Evolutionary conservation across 495 filamentous ascomycete species (phyloP).

Genomic region (Cladorrhinum samala): DNA sequence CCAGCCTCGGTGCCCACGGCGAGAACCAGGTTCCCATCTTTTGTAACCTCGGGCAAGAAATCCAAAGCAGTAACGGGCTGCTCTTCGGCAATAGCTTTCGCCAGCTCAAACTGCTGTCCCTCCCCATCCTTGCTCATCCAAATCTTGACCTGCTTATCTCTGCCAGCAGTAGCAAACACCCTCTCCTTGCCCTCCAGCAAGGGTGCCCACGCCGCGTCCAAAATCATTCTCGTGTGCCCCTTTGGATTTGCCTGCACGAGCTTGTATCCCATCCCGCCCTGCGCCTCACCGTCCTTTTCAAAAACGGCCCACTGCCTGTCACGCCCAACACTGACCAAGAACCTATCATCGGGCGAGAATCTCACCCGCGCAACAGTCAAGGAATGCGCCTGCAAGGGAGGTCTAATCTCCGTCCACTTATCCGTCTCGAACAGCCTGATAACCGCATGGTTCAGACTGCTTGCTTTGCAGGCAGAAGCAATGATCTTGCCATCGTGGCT

Average conservation of each 20-base stretch:
- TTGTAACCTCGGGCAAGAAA: conserved; percentile 41
- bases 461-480: conserved; percentile 91
- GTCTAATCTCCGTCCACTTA: conserved; percentile 81
- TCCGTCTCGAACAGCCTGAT: conserved; percentile 83
- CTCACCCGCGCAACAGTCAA: conserved; percentile 75
- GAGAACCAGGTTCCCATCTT: conserved; percentile 45
- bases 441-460: conserved; percentile 87
- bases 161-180: conserved; percentile 78
- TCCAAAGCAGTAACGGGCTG: conserved; percentile 72
- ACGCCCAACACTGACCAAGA: conserved; percentile 80
- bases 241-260: conserved; percentile 63
- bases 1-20: conserved; percentile 64
- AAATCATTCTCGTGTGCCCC: conserved; percentile 85
- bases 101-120: conserved; percentile 27
- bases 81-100: conserved; percentile 16
- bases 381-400: conserved; percentile 70
- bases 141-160: conserved; percentile 79
- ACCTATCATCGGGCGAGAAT: conserved; percentile 69
- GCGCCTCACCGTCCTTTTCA: conserved; percentile 33
- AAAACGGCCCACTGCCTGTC: conserved; percentile 90
- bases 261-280: conserved; percentile 41
- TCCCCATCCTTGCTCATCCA: conserved; percentile 51
- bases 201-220: conserved; percentile 78
- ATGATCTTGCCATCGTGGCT: conserved; percentile 67
- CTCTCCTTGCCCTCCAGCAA: neutral